Base-by-base conservation (phyloP, 192 early-diverging fungal species). In the Rhizophagus sp. region DNA sequence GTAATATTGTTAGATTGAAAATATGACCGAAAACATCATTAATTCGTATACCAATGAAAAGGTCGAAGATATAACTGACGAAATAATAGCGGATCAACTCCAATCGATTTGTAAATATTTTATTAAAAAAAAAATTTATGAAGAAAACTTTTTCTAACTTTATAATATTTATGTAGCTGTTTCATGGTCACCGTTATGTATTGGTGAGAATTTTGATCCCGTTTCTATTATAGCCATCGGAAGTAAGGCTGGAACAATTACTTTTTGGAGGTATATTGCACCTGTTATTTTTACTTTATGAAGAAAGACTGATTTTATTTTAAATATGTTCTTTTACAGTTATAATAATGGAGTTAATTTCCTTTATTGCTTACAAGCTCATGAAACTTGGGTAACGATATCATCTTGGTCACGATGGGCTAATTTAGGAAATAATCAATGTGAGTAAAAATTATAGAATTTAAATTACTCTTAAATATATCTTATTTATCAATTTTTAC, bases 161-260 rank as follows among this genome's bases (percentile, higher is more conserved):
- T 62, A 33, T 34, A 61, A 22, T 36, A 15, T 36, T 52, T 30
- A 24, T 7, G n/a, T 39, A 79, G 78, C 78, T 10, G 30, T 70
- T 34, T 30, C 78, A 15, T 79, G 78, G 78, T 70, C 78, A 57
- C 68, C 78, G 13, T 62, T 64, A 61, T 79, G 68, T 39, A 57
- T 79, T 62, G 12, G 33, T 44, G 33, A 61, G 34, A 27, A 39
- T 27, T 67, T 36, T 71, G n/a, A 62, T 57, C 30, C 50, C 17
- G 61, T 79, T 49, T 79, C 78, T 9, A 47, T 69, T 10, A 79
- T 79, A 36, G 78, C 78, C 27, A 3, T 79, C 8, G 78, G 78
- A 34, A 79, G 78, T 71, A 79, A 79, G 39, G 78, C 49, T 62
- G 78, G 78, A 6, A 79, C 30, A 10, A 24, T 79, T 62, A 71